These are phyloP conservation scores for Brettanomyces sp. DNA, from an alignment of 805 yeast species.

Conservation along the genomic window DNA sequence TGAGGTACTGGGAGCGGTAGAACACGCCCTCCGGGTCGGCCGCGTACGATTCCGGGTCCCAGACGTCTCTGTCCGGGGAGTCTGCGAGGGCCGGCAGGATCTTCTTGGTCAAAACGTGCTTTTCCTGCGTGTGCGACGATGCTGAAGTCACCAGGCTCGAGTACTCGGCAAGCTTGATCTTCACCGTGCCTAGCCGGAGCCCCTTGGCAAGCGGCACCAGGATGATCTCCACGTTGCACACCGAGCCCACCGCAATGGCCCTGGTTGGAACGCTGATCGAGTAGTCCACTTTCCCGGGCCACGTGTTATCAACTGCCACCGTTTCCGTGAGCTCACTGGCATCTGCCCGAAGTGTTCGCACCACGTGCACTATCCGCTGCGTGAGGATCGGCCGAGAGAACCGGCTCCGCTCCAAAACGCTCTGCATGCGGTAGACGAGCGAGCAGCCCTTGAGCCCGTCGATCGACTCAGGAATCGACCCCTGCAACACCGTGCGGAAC, in stretches of 20 bases:
- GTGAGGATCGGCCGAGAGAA: conserved; percentile 57
- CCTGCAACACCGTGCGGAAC: conserved; percentile 77
- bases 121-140: conserved; percentile 48
- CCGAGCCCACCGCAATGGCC: conserved; percentile 85
- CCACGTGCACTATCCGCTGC: conserved; percentile 66
- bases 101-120: conserved; percentile 42
- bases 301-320: conserved; percentile 85
- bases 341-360: conserved; percentile 83
- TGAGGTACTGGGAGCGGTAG: conserved; percentile 21
- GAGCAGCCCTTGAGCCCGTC: conserved; percentile 84
- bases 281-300: conserved; percentile 93
- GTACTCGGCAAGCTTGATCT: conserved; percentile 58
- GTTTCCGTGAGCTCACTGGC: conserved; percentile 84
- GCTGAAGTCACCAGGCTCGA: conserved; percentile 45
- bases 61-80: conserved; percentile 33
- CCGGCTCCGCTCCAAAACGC: conserved; percentile 75
- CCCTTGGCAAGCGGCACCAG: conserved; percentile 80
- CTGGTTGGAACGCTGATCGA: conserved; percentile 77
- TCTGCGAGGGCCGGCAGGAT: conserved; percentile 29
- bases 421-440: conserved; percentile 62
- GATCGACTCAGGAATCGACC: conserved; percentile 75
- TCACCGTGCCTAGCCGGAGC: conserved; percentile 63
- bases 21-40: conserved; percentile 30
- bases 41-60: conserved; percentile 23
- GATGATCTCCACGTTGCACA: conserved; percentile 57